Base-by-base conservation (phyloP, 805 yeast genomes). In the Starmerella potacharoeniae region DNA sequence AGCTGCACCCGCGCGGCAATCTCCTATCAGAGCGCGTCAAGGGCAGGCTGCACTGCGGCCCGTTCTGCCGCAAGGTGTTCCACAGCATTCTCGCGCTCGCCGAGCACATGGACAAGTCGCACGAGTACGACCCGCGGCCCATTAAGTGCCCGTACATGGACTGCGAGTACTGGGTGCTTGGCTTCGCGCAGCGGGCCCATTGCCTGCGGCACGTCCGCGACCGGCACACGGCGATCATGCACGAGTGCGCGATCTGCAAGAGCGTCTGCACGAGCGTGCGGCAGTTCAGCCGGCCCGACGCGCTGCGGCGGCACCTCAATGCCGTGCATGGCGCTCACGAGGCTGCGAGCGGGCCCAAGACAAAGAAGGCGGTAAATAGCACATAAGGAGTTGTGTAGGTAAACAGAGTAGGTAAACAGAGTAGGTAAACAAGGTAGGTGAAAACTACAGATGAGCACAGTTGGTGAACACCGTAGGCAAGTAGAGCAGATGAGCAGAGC, bases 91-190 rank as follows among this genome's bases (percentile, higher is more conserved):
- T 8, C 1, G 51, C 44, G 5, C 22, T 59, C 9, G 58, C 57
- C 4, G 22, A 13, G 14, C 64, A 60, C 36, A 28, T 59, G 8
- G 61, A 59, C 36, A 29, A 10, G 10, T 33, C 41, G 6, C 64
- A 59, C 51, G 44, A 8, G 2, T 17, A 22, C 13, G 7, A 5
- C 13, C 42, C 17, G 7, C 54, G 64, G 6, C 54, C 45, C 11
- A 49, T 42, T 40, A 36, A 31, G 16, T 60, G 64, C 36, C 57
- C 60, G 9, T 39, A 35, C 7, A 9, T 4, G 5, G 31, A n/a
- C 17, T 60, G 64, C 36, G 35, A 40, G 11, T 59, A 57, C 60
- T 45, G 54, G n/a, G 53, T 57, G 2, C 30, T 58, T 2, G 62
- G 62, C n/a, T 59, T 60, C 53, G 37, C 22, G 31, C 17, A 28